Base-by-base conservation (phyloP, 2,329 filamentous ascomycete genomes). In the Cryphonectria nitschkei region DNA sequence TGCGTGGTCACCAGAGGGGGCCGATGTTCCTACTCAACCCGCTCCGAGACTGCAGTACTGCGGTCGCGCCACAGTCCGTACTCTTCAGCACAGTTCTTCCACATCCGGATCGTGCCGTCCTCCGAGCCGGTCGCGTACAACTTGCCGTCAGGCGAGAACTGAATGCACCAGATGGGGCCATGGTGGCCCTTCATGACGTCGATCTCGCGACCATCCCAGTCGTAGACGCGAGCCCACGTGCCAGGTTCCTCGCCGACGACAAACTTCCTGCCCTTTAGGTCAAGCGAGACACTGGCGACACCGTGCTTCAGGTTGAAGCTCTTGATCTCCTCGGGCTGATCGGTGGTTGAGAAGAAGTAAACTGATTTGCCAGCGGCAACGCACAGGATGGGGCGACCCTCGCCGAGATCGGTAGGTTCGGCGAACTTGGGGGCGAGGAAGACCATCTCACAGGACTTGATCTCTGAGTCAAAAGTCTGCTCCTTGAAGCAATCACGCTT, bases 181-280 rank as follows among this genome's bases (percentile, higher is more conserved):
- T 99, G 96, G 76, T 99, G 96, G 34, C 96, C 96, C 82, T 98
- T 98, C 83, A 97, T 93, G 16, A 95, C 92, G 79, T 98, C 96
- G 92, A 80, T 97, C 94, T 74, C 88, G 87, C 76, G 92, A 65
- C 91, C 90, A 71, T 98, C 94, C 82, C 94, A 95, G 77, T 94
- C 90, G 83, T 97, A 97, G 7, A 98, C 92, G 72, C 93, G 90
- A n/a, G 96, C 95, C 95, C 95, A 99, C 0, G 96, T 98, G 78
- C 97, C 95, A 54, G 91, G 92, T 73, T 93, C 92, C 79, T 95
- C 94, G 72, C 96, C 96, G 26, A 97, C 97, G 14, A 98, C 92
- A 76, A 97, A 90, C 76, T 93, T 93, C 72, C 92, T 88, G 70
- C 92, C 90, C 73, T 90, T 91, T 70, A 93, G 88, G 77, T 98